Base-by-base conservation (phyloP, 1,139 yeast genomes). In the Taiozyma sp. region DNA sequence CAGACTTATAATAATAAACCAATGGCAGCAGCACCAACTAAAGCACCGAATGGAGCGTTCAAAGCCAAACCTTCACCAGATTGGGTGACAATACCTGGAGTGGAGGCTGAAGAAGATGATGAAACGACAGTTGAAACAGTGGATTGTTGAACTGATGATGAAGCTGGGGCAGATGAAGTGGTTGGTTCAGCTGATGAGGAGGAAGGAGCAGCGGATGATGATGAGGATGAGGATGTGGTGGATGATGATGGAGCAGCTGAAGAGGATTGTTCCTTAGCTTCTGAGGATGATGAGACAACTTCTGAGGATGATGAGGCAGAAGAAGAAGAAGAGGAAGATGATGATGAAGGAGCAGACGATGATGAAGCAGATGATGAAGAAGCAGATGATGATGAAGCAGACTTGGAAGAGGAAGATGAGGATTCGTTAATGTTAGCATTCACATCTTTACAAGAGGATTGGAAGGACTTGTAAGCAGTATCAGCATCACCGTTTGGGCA, bases 401-500 rank as follows among this genome's bases (percentile, higher is more conserved):
- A 56, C n/a, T 73, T 58, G 12, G 72, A 57, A n/a, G 72, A 48
- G 24, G 74, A 51, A 3, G 72, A 57, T 19, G 70, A 55, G 4
- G 69, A 50, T 46, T 72, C 56, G 36, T 69, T 53, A 43, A 69
- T 54, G 28, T 67, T 57, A 36, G 71, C 69, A 51, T 70, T 70
- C 44, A 62, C 71, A 54, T 73, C 78, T 29, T 68, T 57, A 70
- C 91, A 85, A 29, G 81, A 66, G 55, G 68, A 58, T 66, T 78
- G 66, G 68, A 87, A 85, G 32, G 85, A 78, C 43, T 71, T 55
- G 60, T 71, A 70, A 54, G 96, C 96, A 53, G 75, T 68, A 49
- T 70, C 79, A 44, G 83, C 74, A 50, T 74, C 70, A 58, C 76
- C 84, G 59, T 73, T 68, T 57, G 95, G 92, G 74, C 96, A 89